Conservation (phyloP, 2,329 filamentous ascomycete species). For the Macrophomina pseudophaseolina region DNA sequence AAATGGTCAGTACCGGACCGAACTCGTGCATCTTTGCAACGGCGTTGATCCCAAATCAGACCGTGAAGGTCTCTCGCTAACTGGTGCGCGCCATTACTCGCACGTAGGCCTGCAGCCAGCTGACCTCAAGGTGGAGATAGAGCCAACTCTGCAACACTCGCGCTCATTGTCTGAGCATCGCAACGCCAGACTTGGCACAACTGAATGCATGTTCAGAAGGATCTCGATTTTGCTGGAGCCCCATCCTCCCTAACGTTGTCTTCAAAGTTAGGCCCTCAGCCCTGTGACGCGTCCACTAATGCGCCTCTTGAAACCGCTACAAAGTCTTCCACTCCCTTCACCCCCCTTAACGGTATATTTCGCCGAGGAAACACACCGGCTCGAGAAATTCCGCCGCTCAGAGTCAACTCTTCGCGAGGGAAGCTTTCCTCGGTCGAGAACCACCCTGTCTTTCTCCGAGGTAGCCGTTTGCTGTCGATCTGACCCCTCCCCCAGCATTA, state of each 20-base stretch:
- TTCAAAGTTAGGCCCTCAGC: slow-evolving; percentile 2
- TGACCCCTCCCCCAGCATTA: not conserved
- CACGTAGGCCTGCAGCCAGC: slow-evolving; percentile 1
- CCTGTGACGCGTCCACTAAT: slow-evolving; percentile 13
- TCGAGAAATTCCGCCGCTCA: slow-evolving; percentile 17
- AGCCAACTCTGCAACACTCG: slow-evolving; percentile 1
- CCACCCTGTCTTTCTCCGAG: slow-evolving; percentile 1
- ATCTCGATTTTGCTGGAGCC: slow-evolving; percentile 1
- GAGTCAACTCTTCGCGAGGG: slow-evolving; percentile 13
- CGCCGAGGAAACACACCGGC: slow-evolving; percentile 20
- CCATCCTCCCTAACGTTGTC: not conserved
- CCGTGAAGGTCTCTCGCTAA: slow-evolving; percentile 14
- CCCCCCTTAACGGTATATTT: slow-evolving; percentile 19
- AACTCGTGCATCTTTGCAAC: not conserved
- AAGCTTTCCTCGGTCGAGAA: slow-evolving; percentile 8
- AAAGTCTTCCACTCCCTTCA: slow-evolving; percentile 6
- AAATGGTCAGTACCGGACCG: not conserved
- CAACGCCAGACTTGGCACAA: not conserved
- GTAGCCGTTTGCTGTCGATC: slow-evolving; percentile 3
- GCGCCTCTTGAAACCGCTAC: slow-evolving; percentile 12
- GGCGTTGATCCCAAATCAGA: slow-evolving; percentile 9
- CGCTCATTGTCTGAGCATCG: not conserved
- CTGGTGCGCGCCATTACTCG: slow-evolving; percentile 10
- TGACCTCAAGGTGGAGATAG: not conserved
- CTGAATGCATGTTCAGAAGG: not conserved